A percentile compares a stretch with the other conserved stretches of the same genome.
These are phyloP conservation scores for Lithohypha guttulata DNA, from an alignment of 2,329 filamentous ascomycete genomes.

Conservation along the genomic window DNA sequence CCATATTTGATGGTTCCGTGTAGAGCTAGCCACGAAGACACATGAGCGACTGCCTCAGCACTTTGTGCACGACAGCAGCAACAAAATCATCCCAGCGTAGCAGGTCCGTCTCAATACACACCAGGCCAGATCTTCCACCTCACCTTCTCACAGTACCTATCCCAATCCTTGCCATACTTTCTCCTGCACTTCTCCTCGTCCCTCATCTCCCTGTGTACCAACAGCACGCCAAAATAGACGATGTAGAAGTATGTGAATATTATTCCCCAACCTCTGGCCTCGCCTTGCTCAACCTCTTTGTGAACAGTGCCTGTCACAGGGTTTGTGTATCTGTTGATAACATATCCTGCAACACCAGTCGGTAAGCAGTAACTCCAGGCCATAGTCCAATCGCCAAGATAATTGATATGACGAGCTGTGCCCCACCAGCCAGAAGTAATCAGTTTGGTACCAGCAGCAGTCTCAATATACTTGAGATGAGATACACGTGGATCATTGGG, in stretches of 20 bases:
- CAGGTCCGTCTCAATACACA: no score
- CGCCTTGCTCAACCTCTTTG: conserved; percentile 57
- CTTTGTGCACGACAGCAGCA: no score
- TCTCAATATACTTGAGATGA: conserved; percentile 78
- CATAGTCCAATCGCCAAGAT: conserved; percentile 90
- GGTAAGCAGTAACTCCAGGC: conserved; percentile 83
- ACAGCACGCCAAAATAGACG: conserved; percentile 75
- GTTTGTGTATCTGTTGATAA: conserved; percentile 46
- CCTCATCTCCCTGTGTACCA: conserved; percentile 74
- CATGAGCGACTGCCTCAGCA: no score
- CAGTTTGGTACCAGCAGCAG: conserved; percentile 67
- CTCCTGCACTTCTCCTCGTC: conserved; percentile 83
- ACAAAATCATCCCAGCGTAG: no score
- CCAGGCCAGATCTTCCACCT: conserved; percentile 74
- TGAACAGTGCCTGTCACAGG: conserved; percentile 46
- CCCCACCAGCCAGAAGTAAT: conserved; percentile 91
- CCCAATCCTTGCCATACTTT: conserved; percentile 92
- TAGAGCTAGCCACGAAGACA: no score
- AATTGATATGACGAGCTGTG: conserved; percentile 83
- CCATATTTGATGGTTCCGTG: no score
- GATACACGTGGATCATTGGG: conserved; percentile 67
- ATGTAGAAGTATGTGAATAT: conserved; percentile 91
- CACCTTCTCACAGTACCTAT: conserved; percentile 73
- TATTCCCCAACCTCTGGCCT: conserved; percentile 71
- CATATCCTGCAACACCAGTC: conserved; percentile 73